phyloP scores from a whole-genome alignment of 441 rosid species.

The Raphanus hybrid region DNA sequence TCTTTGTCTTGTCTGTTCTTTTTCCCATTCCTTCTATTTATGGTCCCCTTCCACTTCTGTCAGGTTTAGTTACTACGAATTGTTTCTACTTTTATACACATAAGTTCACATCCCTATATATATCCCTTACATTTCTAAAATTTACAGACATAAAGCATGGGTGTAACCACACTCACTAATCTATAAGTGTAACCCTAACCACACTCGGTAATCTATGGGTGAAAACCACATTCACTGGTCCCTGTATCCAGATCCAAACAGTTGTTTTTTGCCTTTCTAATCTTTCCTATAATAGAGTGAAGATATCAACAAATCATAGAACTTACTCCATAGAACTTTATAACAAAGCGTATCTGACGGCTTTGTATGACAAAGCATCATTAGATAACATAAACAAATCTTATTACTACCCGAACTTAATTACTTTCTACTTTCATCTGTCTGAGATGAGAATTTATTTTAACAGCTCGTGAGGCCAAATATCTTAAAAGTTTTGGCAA shows the following conservation, averaged over 20 bases:
- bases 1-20: constrained; percentile 21
- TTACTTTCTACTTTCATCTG: constrained; percentile 30
- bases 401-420: constrained; percentile 21
- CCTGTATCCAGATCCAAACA: neutral
- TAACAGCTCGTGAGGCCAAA: constrained; percentile 9
- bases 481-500: constrained; percentile 22
- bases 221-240: too few relatives aligned
- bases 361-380: constrained; percentile 19
- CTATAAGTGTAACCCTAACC: too few relatives aligned
- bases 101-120: neutral
- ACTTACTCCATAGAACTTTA: constrained; percentile 7
- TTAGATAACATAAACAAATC: constrained; percentile 12
- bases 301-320: constrained; percentile 10
- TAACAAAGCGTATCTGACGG: constrained; percentile 24
- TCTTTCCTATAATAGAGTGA: neutral
- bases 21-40: constrained; percentile 23
- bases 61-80: neutral
- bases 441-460: constrained; percentile 40
- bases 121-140: neutral
- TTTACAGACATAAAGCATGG: neutral
- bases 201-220: too few relatives aligned
- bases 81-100: neutral
- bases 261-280: neutral
- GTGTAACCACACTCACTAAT: too few relatives aligned
- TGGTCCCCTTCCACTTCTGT: constrained; percentile 28